These are phyloP conservation scores for Baudoinia panamericana DNA, from an alignment of 495 filamentous ascomycete genomes.

Conservation along the genomic window DNA sequence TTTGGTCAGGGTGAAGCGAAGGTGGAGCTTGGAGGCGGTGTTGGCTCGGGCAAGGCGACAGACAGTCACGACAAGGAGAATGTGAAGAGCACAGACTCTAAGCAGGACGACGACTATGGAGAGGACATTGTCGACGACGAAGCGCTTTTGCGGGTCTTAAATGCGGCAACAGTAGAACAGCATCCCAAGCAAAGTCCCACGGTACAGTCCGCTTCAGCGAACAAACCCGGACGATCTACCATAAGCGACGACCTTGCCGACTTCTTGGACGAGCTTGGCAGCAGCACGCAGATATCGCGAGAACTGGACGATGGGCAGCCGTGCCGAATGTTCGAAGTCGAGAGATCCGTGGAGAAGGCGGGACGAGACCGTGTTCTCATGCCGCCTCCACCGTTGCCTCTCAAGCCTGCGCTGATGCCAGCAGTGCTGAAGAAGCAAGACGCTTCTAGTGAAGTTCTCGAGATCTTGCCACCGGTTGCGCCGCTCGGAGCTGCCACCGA, in stretches of 20 bases:
- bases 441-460: too few species aligned
- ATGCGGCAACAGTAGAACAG: too few species aligned
- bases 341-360: background rate
- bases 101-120: slow-evolving; percentile 10
- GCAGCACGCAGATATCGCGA: slow-evolving; percentile 27
- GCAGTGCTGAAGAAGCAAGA: too few species aligned
- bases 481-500: background rate
- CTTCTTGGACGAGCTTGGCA: slow-evolving; percentile 26
- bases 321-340: too few species aligned
- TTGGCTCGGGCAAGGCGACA: background rate
- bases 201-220: background rate
- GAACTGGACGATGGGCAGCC: too few species aligned
- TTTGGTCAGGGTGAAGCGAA: slow-evolving; percentile 2
- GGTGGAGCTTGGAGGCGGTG: background rate
- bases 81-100: too few species aligned
- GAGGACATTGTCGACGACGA: slow-evolving; percentile 18
- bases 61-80: too few species aligned
- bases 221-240: background rate
- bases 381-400: background rate
- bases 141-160: slow-evolving; percentile 9
- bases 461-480: too few species aligned
- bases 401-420: background rate
- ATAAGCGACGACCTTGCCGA: background rate
- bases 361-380: background rate
- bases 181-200: background rate